A percentile compares a stretch with the other conserved stretches of the same genome.
These are phyloP conservation scores for Petunia axillaris DNA, from an alignment of 257 asterid species.

Conservation along the genomic window DNA sequence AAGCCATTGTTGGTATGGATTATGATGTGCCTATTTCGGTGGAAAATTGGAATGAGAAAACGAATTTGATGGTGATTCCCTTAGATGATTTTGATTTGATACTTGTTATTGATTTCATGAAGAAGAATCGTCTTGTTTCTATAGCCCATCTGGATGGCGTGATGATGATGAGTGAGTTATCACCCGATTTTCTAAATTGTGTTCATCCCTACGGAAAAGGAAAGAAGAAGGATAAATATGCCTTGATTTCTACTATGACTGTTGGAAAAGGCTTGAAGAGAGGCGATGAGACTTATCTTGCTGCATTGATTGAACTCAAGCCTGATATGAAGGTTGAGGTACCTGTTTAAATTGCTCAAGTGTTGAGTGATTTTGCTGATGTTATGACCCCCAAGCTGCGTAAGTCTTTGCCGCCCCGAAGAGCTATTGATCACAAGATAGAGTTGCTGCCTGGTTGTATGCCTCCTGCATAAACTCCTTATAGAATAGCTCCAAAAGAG, in stretches of 20 bases:
- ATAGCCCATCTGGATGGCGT: neutral
- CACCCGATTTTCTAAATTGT: neutral
- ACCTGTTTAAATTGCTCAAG: no score
- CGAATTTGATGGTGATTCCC: neutral
- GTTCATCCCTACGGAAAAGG: no score
- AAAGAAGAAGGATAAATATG: no score
- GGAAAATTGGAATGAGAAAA: neutral
- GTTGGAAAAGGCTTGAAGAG: no score
- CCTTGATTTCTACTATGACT: neutral
- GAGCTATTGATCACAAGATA: neutral
- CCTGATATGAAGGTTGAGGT: neutral
- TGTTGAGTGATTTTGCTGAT: no score
- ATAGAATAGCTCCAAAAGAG: no score
- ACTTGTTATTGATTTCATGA: neutral
- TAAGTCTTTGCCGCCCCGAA: neutral
- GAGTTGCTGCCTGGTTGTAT: neutral
- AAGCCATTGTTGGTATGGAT: neutral
- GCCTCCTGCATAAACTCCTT: neutral
- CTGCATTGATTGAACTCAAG: neutral
- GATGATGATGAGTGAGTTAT: neutral
- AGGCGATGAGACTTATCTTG: neutral
- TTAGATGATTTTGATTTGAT: no score
- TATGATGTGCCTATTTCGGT: neutral
- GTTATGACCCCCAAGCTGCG: neutral
- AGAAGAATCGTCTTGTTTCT: neutral